Percentiles rank a stretch among this genome's conserved stretches.
Conservation (phyloP, 1,139 yeast species). For the Lodderomyces parapsilosis region DNA sequence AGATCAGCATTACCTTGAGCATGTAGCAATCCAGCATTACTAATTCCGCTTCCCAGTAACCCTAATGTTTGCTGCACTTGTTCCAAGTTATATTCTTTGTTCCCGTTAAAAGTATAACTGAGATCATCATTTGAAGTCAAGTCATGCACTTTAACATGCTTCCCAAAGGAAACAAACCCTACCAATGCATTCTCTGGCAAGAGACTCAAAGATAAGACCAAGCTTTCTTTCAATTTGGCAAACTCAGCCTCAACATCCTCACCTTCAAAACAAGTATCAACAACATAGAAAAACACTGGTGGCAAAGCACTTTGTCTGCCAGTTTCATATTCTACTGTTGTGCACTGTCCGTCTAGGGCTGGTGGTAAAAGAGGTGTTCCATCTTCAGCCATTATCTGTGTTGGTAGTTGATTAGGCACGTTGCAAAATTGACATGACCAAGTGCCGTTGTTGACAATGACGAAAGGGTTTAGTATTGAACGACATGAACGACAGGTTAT, state of each 20-base stretch:
- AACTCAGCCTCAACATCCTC: slow-evolving; percentile 40
- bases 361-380: slow-evolving; percentile 25
- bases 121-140: slow-evolving; percentile 32
- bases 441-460: slow-evolving; percentile 29
- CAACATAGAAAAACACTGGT: slow-evolving; percentile 60
- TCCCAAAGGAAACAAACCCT: slow-evolving; percentile 63
- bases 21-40: slow-evolving; percentile 13
- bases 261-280: slow-evolving; percentile 61
- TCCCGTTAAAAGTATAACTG: slow-evolving; percentile 55
- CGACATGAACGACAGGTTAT: slow-evolving; percentile 57
- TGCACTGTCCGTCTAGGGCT: slow-evolving; percentile 36
- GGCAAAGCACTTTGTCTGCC: slow-evolving; percentile 44
- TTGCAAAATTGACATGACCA: slow-evolving; percentile 72
- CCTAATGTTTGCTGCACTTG: slow-evolving; percentile 56
- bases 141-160: slow-evolving; percentile 64
- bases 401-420: slow-evolving; percentile 46
- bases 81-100: slow-evolving; percentile 51
- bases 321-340: slow-evolving; percentile 63
- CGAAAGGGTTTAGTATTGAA: slow-evolving; percentile 61
- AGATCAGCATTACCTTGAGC: slow-evolving; percentile 7
- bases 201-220: slow-evolving; percentile 52
- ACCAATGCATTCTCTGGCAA: slow-evolving; percentile 61
- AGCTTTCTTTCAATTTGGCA: slow-evolving; percentile 53
- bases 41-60: slow-evolving; percentile 41
- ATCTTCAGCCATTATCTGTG: slow-evolving; percentile 12